Evolutionary conservation across 106 monocot species (phyloP).

Genomic region (Phalaenopsis equestris): DNA sequence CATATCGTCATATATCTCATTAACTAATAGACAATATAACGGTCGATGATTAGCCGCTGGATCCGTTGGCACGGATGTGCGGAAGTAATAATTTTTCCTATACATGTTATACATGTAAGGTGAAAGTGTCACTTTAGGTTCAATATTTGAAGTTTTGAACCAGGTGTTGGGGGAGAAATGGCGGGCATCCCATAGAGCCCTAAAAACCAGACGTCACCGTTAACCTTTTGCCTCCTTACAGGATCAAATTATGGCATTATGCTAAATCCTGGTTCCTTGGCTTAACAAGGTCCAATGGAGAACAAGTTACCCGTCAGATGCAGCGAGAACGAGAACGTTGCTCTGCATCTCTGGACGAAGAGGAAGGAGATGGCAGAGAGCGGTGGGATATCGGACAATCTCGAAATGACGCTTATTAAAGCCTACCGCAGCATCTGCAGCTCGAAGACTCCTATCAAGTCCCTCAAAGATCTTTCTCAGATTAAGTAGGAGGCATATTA

Average conservation of each 20-base stretch:
- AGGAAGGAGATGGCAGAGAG: constrained; percentile 51
- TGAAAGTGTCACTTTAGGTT: too few species aligned
- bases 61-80: too few species aligned
- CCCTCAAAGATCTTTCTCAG: constrained; percentile 71
- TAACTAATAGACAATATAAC: too few species aligned
- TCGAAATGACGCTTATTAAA: constrained; percentile 50
- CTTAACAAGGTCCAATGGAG: constrained; percentile 21
- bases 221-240: background rate
- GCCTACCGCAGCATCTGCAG: constrained; percentile 65
- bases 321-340: constrained; percentile 67
- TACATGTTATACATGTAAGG: too few species aligned
- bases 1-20: too few species aligned
- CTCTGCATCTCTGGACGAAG: constrained; percentile 43
- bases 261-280: background rate
- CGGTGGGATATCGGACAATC: constrained; percentile 51
- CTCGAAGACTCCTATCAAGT: constrained; percentile 58
- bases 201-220: background rate
- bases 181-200: background rate
- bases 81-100: too few species aligned
- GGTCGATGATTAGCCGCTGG: too few species aligned
- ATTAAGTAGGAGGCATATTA: constrained; percentile 39
- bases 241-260: background rate
- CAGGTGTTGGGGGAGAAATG: background rate
- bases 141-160: background rate
- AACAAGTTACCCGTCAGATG: constrained; percentile 35